phyloP scores from a whole-genome alignment of 441 rosid species.

The Corymbia calophylla region DNA sequence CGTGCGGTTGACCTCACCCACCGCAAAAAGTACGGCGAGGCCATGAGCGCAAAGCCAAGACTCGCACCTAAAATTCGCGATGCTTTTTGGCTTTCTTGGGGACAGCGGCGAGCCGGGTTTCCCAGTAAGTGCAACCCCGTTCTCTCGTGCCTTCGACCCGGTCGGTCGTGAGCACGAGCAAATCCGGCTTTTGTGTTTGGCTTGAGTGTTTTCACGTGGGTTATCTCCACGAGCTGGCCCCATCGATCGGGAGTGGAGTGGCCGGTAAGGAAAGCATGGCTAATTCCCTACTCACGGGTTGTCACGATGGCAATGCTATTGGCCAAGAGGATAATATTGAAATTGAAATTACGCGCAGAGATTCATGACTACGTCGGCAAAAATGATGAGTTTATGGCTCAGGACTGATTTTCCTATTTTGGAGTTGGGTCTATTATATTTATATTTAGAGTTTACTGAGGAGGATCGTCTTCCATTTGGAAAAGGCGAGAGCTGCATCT shows the following conservation, averaged over 20 bases:
- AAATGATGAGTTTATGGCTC: rapidly evolving
- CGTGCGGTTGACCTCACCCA: background rate
- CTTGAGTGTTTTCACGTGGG: too few relatives aligned
- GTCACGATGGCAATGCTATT: background rate
- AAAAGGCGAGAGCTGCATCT: background rate
- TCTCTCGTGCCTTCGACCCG: too few relatives aligned
- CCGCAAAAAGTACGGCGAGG: background rate
- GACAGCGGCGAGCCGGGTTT: too few relatives aligned
- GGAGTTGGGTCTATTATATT: background rate
- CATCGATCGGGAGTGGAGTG: too few relatives aligned
- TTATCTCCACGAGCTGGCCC: too few relatives aligned
- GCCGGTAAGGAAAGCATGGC: background rate
- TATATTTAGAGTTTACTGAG: too few relatives aligned
- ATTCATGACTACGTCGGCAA: rapidly evolving
- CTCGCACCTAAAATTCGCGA: background rate
- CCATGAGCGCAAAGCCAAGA: background rate
- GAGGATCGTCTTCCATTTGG: too few relatives aligned
- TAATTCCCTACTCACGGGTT: background rate
- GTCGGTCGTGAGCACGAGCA: too few relatives aligned
- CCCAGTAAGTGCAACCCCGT: too few relatives aligned
- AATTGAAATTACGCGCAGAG: background rate
- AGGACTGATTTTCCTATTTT: background rate
- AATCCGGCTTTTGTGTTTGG: too few relatives aligned
- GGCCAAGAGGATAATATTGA: background rate
- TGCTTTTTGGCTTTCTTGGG: rapidly evolving